Percentiles rank a stretch among this genome's conserved stretches.
These are phyloP conservation scores for Lenzites betulinus DNA, from an alignment of 768 basidiomycete genomes.

Conservation along the genomic window DNA sequence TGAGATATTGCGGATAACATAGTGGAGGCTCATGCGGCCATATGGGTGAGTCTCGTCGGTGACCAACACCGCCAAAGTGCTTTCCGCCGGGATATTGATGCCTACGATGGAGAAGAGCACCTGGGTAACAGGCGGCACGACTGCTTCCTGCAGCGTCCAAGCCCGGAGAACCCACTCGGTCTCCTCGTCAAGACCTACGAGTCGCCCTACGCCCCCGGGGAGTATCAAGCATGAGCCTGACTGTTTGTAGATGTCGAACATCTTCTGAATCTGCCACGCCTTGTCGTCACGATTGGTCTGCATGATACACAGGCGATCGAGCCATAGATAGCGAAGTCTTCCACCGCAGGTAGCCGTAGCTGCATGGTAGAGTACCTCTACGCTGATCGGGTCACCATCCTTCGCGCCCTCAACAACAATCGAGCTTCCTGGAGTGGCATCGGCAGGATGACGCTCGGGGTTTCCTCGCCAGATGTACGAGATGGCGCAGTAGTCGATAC, in stretches of 20 bases:
- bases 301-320: conserved; percentile 5
- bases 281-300: conserved; percentile 1
- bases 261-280: conserved; percentile 1
- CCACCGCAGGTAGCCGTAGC: not conserved
- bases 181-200: conserved; percentile 4
- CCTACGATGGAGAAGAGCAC: not conserved
- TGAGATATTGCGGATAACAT: not conserved
- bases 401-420: not conserved
- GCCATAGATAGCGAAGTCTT: not conserved
- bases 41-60: not conserved
- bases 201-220: not conserved
- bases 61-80: not conserved
- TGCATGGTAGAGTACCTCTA: not conserved
- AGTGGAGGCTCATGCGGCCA: not conserved
- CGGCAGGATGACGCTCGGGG: not conserved
- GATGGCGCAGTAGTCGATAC: not conserved
- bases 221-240: not conserved
- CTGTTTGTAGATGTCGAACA: conserved; percentile 1
- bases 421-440: not conserved
- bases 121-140: not conserved
- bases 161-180: conserved; percentile 2
- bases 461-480: conserved; percentile 4
- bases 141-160: conserved; percentile 3
- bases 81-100: not conserved
- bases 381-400: conserved; percentile 1